These are phyloP conservation scores for Aureobasidium vineae DNA, from an alignment of 2,329 filamentous ascomycete species.

Conservation along the genomic window DNA sequence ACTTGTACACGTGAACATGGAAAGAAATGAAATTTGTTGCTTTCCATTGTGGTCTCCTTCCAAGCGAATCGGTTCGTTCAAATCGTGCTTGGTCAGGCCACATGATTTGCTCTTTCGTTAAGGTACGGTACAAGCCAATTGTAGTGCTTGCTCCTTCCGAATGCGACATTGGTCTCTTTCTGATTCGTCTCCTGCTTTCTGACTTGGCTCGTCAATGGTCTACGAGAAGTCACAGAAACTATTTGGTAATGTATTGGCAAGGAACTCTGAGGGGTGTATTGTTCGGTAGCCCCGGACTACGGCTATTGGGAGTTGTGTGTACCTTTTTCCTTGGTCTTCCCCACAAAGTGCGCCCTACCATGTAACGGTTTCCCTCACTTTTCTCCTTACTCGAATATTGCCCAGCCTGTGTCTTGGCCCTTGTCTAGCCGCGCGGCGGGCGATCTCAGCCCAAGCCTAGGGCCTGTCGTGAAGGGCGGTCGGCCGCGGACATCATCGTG, in stretches of 20 bases:
- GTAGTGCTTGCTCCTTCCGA: not conserved
- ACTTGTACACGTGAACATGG: not conserved
- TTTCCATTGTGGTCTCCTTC: not conserved
- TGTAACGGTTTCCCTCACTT: conserved; percentile 5
- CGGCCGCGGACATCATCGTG: too few species aligned
- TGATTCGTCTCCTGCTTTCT: not conserved
- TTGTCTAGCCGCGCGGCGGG: conserved; percentile 18
- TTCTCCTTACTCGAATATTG: conserved; percentile 1
- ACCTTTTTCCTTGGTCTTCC: conserved; percentile 9
- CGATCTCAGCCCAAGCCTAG: not conserved
- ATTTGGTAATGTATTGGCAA: conserved; percentile 22
- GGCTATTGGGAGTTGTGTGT: conserved; percentile 1
- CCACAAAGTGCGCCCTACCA: conserved; percentile 7
- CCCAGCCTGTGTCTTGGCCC: conserved; percentile 9
- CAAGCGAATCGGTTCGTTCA: not conserved
- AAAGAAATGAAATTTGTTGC: not conserved
- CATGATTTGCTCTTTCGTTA: not conserved
- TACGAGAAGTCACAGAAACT: conserved; percentile 7
- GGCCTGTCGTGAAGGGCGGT: not conserved
- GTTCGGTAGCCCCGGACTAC: conserved; percentile 24
- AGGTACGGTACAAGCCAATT: not conserved
- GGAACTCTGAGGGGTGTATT: not conserved
- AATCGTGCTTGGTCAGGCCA: conserved; percentile 7
- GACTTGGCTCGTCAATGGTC: not conserved
- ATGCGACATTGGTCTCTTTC: not conserved